Base-by-base conservation (phyloP, 1,139 yeast genomes). In the Kodamaea plutei region DNA sequence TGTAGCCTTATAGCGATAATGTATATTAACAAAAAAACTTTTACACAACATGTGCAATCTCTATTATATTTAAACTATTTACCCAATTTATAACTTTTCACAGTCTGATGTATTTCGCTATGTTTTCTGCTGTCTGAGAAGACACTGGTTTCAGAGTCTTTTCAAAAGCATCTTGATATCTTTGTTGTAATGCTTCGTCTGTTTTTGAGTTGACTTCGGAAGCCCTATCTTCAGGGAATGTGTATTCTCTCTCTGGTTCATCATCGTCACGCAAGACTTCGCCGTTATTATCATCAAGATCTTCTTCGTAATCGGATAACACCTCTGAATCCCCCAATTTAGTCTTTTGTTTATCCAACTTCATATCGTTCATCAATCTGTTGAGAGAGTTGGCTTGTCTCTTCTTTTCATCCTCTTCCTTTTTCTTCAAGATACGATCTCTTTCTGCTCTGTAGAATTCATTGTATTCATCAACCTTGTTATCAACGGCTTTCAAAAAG, bases 401-500 rank as follows among this genome's bases (percentile, higher is more conserved):
- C 48, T 69, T 64, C 52, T 79, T 77, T 45, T 84, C 94, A 34
- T 77, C 79, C 33, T 80, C 82, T 43, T 83, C 87, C 50, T 87
- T 84, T 44, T 84, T 77, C 54, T 81, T 76, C 38, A 84, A 53
- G 15, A 91, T 77, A 46, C 84, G 68, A 35, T 91, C 96, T 47
- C 96, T 74, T 58, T 93, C 98, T 3, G 82, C 79, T 49, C 79
- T 78, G 54, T 91, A 93, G 49, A 68, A 89, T 37, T 78, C 76
- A 39, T 88, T 78, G 58, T 83, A 93, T 58, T 93, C 98, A 22
- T 80, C 87, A 24, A 83, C 89, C 58, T 93, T 93, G 41, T 75
- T 73, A 45, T 85, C 95, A 4, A 93, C 93, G 0, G 88, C 84
- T 11, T 63, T 68, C 54, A 89, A 54, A 50, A 93, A 91, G 20